Evolutionary conservation across 306 rosid species (phyloP).

Genomic region (Prinsepia uniflora): DNA sequence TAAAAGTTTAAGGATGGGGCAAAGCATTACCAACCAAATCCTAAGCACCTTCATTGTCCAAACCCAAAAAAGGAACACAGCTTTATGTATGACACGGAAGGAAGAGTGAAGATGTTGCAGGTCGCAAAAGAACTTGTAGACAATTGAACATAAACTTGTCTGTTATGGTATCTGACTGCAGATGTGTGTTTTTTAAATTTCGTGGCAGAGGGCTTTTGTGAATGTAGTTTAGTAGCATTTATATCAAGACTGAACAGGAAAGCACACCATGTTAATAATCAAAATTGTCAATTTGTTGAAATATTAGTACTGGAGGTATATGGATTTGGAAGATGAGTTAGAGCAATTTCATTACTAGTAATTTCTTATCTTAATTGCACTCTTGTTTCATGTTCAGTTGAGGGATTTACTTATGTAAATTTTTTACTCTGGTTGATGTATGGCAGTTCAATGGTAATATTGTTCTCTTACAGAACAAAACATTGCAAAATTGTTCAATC

Average conservation of each 20-base stretch:
- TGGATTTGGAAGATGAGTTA: not conserved
- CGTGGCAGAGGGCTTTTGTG: not conserved
- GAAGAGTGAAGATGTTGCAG: not conserved
- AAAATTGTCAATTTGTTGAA: not conserved
- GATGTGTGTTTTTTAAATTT: not conserved
- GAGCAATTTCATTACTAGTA: not conserved
- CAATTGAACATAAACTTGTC: not conserved
- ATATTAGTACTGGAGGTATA: not conserved
- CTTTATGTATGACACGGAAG: not conserved
- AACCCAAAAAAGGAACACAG: not conserved
- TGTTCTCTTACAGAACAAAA: not conserved
- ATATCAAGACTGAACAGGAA: not conserved
- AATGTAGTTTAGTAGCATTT: too few species aligned
- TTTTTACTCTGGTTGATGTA: not conserved
- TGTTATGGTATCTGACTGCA: not conserved
- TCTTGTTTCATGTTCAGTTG: not conserved
- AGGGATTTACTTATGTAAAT: not conserved
- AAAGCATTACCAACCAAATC: not conserved
- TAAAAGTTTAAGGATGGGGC: not conserved
- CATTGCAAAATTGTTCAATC: not conserved
- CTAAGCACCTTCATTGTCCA: not conserved
- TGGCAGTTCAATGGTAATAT: not conserved
- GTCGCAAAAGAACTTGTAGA: not conserved
- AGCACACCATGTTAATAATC: not conserved
- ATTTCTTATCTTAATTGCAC: not conserved